Evolutionary conservation across 2,329 filamentous ascomycete species (phyloP), one percentile per base, ranked within the genome.

Genomic region (Fusarium secorum): DNA sequence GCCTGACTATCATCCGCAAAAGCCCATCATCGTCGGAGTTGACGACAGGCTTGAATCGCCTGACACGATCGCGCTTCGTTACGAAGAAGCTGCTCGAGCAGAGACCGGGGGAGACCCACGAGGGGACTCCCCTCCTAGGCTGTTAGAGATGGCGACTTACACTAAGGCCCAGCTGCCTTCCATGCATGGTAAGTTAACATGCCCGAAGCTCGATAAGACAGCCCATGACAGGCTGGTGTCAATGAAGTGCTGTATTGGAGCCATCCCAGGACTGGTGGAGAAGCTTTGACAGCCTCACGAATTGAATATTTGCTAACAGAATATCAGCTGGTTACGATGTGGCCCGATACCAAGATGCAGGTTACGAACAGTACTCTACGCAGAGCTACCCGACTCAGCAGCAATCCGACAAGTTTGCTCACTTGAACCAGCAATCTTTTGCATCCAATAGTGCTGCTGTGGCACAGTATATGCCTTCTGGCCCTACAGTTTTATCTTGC

Each of bases 131-230:
- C 85, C 86, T 79, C 85, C 78, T 69, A 75, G 74, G 71, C 69
- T 80, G 51, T 75, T 79, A 30, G 76, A 80, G 20, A 83, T 83
- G 81, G 81, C 81, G 49, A 75, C 81, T 81, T 91, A 91, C 83
- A 95, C 94, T 86, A 97, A 97, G 83, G 83, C 89, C 64, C 89
- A 92, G 81, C 86, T 90, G 82, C 86, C 91, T 81, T 91, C 91
- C 81, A 88, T 95, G 84, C 92, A 95, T 83, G 92, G 94, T 97
- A 85, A 84, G 93, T 90, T 33, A 26, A 55, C 14, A 18, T 24
- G 14, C 18, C 20, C 17, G 26, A 44, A 26, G 32, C 26, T 62
- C 10, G 30, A 38, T 41, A 30, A 11, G 14, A 46, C 24, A 77
- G 78, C 79, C 74, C 79, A 48, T 53, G 35, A n/a, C 49, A 67